Evolutionary conservation across 2,329 filamentous ascomycete genomes (phyloP).

Genomic region (Stenocarpella maydis): DNA sequence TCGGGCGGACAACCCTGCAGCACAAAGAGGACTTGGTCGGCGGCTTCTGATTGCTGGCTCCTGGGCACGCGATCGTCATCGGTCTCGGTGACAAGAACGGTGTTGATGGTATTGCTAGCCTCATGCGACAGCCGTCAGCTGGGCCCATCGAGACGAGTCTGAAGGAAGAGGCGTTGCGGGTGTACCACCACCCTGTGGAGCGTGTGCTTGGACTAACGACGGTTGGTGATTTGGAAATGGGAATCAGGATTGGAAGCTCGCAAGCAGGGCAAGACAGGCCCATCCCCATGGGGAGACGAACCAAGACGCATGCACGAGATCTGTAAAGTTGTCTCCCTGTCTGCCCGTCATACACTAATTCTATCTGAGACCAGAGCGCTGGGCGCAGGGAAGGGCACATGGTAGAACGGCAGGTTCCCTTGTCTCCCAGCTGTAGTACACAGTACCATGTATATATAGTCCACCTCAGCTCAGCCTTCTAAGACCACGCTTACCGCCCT

Average conservation of each 20-base stretch:
- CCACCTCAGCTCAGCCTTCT: neutral
- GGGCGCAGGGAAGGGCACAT: no score
- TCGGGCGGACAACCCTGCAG: slow-evolving; percentile 26
- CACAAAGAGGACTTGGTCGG: neutral
- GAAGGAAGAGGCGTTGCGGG: neutral
- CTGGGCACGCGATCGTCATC: slow-evolving; percentile 1
- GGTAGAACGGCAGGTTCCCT: neutral
- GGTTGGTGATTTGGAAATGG: neutral
- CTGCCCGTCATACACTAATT: neutral
- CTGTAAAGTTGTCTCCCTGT: no score
- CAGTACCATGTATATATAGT: no score
- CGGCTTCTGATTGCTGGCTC: neutral
- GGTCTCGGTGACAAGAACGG: neutral
- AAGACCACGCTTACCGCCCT: no score
- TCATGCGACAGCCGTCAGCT: neutral
- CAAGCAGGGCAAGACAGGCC: neutral
- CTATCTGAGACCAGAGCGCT: slow-evolving; percentile 4
- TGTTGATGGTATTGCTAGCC: no score
- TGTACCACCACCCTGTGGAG: no score
- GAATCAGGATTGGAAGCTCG: neutral
- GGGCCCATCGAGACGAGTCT: neutral
- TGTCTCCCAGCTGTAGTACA: no score
- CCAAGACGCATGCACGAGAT: neutral
- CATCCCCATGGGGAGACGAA: neutral
- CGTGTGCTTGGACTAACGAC: neutral